phyloP scores from a whole-genome alignment of 768 basidiomycete genomes.

The Agaricus subrufescens region DNA sequence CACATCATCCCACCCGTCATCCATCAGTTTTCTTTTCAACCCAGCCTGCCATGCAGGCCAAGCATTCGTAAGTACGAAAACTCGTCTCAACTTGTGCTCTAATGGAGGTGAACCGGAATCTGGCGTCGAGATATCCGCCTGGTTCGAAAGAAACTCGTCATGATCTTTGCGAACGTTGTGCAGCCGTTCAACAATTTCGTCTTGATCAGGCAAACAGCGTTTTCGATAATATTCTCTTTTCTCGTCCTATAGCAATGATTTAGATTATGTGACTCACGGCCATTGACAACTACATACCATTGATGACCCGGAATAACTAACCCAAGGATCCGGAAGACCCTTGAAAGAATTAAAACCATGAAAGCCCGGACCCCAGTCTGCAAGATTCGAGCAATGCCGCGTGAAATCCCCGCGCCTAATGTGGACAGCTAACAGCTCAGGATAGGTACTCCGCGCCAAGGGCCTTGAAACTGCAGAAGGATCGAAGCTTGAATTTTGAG shows the following conservation, averaged over 20 bases:
- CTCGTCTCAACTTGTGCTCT: conserved; percentile 16
- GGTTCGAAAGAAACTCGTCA: conserved; percentile 4
- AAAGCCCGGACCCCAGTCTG: conserved; percentile 36
- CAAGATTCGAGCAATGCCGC: conserved; percentile 49
- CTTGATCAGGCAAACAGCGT: conserved; percentile 39
- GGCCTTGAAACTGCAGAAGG: conserved; percentile 12
- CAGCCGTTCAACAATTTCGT: conserved; percentile 36
- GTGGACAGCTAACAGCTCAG: conserved; percentile 49
- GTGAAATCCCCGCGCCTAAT: conserved; percentile 54
- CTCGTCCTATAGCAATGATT: background rate
- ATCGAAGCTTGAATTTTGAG: no score
- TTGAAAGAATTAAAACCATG: conserved; percentile 48
- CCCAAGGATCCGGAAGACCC: conserved; percentile 36
- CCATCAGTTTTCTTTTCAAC: conserved; percentile 29
- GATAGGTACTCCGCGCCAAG: conserved; percentile 19
- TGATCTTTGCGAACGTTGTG: conserved; percentile 28
- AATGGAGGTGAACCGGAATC: background rate
- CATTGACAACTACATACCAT: background rate
- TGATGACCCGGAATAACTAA: conserved; percentile 14
- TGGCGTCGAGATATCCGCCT: background rate
- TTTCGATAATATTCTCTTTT: conserved; percentile 29
- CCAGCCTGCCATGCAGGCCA: conserved; percentile 37
- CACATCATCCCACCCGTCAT: conserved; percentile 49
- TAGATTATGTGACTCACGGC: background rate
- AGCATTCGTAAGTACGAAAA: conserved; percentile 50